These are phyloP conservation scores for Neostapfia colusana DNA, from an alignment of 176 grass and related monocot genomes.

Conservation along the genomic window DNA sequence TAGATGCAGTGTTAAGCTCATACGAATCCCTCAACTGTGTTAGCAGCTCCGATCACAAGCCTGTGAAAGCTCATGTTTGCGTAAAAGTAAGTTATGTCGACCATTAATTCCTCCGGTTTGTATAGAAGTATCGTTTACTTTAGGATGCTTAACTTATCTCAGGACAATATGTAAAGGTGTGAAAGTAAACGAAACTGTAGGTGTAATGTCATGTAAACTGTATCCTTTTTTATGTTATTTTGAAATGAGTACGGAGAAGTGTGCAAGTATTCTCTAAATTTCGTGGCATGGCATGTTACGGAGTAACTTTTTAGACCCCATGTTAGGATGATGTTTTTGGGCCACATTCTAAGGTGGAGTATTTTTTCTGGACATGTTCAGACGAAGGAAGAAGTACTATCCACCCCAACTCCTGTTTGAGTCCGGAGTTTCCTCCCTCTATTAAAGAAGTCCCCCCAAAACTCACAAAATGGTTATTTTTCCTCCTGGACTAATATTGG, in stretches of 20 bases:
- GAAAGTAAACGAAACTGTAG: not conserved
- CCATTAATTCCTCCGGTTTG: not conserved
- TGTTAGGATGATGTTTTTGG: too few relatives aligned
- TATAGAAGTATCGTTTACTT: not conserved
- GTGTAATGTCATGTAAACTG: not conserved
- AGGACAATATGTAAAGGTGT: constrained; percentile 6
- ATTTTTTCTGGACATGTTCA: too few relatives aligned
- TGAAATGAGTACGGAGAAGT: not conserved
- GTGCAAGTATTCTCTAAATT: too few relatives aligned
- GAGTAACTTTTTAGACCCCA: too few relatives aligned
- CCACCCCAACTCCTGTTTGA: too few relatives aligned
- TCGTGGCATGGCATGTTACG: too few relatives aligned
- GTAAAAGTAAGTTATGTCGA: constrained; percentile 29
- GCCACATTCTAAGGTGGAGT: too few relatives aligned
- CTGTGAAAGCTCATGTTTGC: constrained; percentile 69
- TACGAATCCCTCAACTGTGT: constrained; percentile 60
- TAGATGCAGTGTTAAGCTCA: constrained; percentile 57
- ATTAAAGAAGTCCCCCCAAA: too few relatives aligned
- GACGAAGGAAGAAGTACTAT: too few relatives aligned
- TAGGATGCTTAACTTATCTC: constrained; percentile 18
- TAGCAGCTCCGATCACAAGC: constrained; percentile 65
- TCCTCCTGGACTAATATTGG: too few relatives aligned
- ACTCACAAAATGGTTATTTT: too few relatives aligned
- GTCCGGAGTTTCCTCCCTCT: too few relatives aligned
- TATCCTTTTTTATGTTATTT: not conserved